Evolutionary conservation across 768 basidiomycete genomes (phyloP), one percentile per base, ranked within the genome.

Genomic region (Gelatoporia subvermispora): DNA sequence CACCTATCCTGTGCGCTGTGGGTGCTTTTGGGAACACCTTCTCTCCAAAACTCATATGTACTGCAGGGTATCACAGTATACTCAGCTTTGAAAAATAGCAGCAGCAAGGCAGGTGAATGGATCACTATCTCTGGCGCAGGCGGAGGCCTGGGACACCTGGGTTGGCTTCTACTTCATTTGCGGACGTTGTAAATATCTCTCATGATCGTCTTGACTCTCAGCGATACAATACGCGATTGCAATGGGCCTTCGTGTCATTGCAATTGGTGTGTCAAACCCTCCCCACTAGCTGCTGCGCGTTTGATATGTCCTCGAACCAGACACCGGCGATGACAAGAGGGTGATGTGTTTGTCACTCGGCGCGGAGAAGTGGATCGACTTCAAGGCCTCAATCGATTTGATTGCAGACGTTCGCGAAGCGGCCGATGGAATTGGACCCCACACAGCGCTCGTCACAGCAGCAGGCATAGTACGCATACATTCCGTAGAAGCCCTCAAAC

Each of bases 71-170:
- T 93, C 8, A 92, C 90, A 1, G 85, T 86, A 1, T 93, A 88
- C 56, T 81, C 85, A 49, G 90, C 87, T 0, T 65, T 93, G 51
- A 91, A 89, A 62, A 31, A 83, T 59, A 75, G 78, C 43, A 68
- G 76, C 43, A 75, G 78, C 4, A 71, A 63, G 17, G 72, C 78
- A 2, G 85, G 87, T 18, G 77, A 93, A 43, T 86, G 79, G 78
- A 67, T 88, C 47, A 83, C 81, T 16, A 67, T 90, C 38, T 79
- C 84, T 9, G 86, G 86, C 25, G 85, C 85, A 3, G 85, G 84
- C 2, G 84, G 84, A 44, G 87, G 88, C 8, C 78, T 90, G 18
- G 88, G 88, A 13, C 85, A 89, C 68, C 74, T 93, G 24, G 85
- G 48, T 42, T 18, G 8, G 47, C 31, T 8, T n/a, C n/a, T n/a